Conservation (phyloP, 208 protist genomes). For the Blechomonas ayalai region DNA sequence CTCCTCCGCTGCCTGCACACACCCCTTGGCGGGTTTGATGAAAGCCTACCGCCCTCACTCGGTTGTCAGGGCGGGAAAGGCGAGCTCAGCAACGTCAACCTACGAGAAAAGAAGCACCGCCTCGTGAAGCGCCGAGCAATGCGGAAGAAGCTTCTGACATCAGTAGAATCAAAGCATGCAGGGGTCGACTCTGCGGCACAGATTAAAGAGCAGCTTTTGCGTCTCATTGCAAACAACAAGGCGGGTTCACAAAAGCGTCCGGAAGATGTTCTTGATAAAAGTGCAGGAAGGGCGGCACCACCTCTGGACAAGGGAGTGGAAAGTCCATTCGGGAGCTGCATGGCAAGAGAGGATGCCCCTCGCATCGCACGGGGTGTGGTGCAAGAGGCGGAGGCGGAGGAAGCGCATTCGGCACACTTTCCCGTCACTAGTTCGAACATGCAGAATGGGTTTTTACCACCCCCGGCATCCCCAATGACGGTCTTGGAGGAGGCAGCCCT, state of each 20-base stretch:
- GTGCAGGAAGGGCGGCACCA: slow-evolving; percentile 5
- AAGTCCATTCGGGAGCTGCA: background rate
- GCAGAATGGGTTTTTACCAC: too few relatives aligned
- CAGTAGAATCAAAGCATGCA: too few relatives aligned
- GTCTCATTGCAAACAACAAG: slow-evolving; percentile 3
- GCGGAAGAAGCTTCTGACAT: slow-evolving; percentile 2
- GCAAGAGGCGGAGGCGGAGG: slow-evolving; percentile 1
- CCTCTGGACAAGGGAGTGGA: slow-evolving; percentile 9
- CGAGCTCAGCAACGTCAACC: slow-evolving; percentile 42
- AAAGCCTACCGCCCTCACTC: slow-evolving; percentile 41
- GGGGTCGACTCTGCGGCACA: too few relatives aligned
- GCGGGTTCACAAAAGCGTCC: slow-evolving; percentile 2
- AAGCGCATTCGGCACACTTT: too few relatives aligned
- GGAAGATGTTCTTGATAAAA: slow-evolving; percentile 5
- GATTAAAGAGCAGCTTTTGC: slow-evolving; percentile 4
- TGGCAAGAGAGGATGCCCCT: background rate
- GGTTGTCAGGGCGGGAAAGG: slow-evolving; percentile 34
- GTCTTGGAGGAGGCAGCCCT: too few relatives aligned
- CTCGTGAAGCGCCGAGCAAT: background rate
- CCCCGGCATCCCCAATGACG: too few relatives aligned
- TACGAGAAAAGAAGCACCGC: slow-evolving; percentile 1
- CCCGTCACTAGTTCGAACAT: too few relatives aligned
- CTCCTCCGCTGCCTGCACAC: slow-evolving; percentile 30
- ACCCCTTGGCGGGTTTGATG: slow-evolving; percentile 45
- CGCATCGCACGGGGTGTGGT: background rate